Evolutionary conservation across 495 filamentous ascomycete species (phyloP).

Genomic region (Xylaria venustula): DNA sequence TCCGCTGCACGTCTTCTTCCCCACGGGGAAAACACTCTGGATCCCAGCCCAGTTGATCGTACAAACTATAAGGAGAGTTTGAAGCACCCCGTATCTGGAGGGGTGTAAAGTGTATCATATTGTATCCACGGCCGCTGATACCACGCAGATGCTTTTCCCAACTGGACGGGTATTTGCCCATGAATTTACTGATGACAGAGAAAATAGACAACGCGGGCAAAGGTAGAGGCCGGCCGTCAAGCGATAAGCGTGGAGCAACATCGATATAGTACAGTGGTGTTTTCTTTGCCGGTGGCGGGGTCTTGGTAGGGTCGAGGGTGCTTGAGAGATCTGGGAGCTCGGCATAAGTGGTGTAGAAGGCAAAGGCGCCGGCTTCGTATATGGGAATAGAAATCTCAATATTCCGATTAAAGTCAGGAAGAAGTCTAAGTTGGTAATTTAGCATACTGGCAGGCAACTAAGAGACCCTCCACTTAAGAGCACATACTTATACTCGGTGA

Average conservation of each 20-base stretch:
- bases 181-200: slow-evolving; percentile 96
- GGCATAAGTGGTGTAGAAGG: slow-evolving; percentile 91
- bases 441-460: neutral
- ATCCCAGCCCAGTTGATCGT: slow-evolving; percentile 88
- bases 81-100: slow-evolving; percentile 84
- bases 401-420: slow-evolving; percentile 87
- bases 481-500: slow-evolving; percentile 78
- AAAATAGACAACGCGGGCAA: slow-evolving; percentile 86
- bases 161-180: slow-evolving; percentile 83
- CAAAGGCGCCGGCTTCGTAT: slow-evolving; percentile 81
- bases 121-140: slow-evolving; percentile 87
- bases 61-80: slow-evolving; percentile 96
- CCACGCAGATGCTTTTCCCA: slow-evolving; percentile 89
- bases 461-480: slow-evolving; percentile 22
- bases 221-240: slow-evolving; percentile 68
- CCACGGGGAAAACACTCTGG: slow-evolving; percentile 78
- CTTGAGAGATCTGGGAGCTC: slow-evolving; percentile 77
- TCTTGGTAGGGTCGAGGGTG: slow-evolving; percentile 35
- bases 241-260: slow-evolving; percentile 77
- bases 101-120: slow-evolving; percentile 98
- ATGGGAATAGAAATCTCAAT: slow-evolving; percentile 88
- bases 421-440: slow-evolving; percentile 56
- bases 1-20: slow-evolving; percentile 73
- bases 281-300: slow-evolving; percentile 54
- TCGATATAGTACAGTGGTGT: slow-evolving; percentile 87